These are phyloP conservation scores for Cutaneotrichosporon sp. DNA, from an alignment of 1,284 basidiomycete genomes.

Conservation along the genomic window DNA sequence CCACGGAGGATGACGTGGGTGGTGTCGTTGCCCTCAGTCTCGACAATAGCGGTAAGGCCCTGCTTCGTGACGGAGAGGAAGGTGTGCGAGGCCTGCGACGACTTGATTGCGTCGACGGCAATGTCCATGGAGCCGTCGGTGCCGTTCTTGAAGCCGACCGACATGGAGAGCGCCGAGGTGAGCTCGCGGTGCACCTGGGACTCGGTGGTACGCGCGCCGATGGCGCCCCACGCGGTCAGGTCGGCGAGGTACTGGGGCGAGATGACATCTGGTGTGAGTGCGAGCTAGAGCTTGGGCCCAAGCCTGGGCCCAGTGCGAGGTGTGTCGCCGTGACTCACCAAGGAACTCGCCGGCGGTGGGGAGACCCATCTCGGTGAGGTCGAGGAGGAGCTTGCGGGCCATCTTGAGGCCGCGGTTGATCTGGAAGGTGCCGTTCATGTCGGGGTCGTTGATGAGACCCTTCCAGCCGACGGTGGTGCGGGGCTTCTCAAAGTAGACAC, in stretches of 20 bases:
- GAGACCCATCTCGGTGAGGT: slow-evolving; percentile 82
- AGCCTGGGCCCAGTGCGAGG: slow-evolving; percentile 66
- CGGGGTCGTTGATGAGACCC: slow-evolving; percentile 70
- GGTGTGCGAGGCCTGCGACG: slow-evolving; percentile 80
- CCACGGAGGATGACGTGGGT: slow-evolving; percentile 82
- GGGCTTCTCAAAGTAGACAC: slow-evolving; percentile 95
- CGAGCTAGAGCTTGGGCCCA: slow-evolving; percentile 53
- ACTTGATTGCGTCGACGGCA: slow-evolving; percentile 87
- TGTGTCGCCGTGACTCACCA: slow-evolving; percentile 53
- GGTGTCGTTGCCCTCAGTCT: slow-evolving; percentile 64
- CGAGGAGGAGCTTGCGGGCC: slow-evolving; percentile 84
- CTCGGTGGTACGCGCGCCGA: slow-evolving; percentile 95
- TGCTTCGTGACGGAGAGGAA: slow-evolving; percentile 94
- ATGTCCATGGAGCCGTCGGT: slow-evolving; percentile 69
- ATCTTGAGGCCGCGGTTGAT: slow-evolving; percentile 94
- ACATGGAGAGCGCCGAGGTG: slow-evolving; percentile 85
- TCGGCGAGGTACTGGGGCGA: slow-evolving; percentile 69
- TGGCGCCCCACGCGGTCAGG: slow-evolving; percentile 93
- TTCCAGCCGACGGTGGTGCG: slow-evolving; percentile 78
- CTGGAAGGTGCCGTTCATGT: slow-evolving; percentile 88
- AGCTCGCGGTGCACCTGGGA: slow-evolving; percentile 92
- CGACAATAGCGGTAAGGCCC: slow-evolving; percentile 85
- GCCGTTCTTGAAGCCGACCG: slow-evolving; percentile 67
- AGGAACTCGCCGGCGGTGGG: slow-evolving; percentile 94
- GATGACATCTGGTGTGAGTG: slow-evolving; percentile 64